Percentiles rank a stretch among this genome's conserved stretches.
Conservation (phyloP, 2,329 filamentous ascomycete species). For the Colletotrichum tropicale region DNA sequence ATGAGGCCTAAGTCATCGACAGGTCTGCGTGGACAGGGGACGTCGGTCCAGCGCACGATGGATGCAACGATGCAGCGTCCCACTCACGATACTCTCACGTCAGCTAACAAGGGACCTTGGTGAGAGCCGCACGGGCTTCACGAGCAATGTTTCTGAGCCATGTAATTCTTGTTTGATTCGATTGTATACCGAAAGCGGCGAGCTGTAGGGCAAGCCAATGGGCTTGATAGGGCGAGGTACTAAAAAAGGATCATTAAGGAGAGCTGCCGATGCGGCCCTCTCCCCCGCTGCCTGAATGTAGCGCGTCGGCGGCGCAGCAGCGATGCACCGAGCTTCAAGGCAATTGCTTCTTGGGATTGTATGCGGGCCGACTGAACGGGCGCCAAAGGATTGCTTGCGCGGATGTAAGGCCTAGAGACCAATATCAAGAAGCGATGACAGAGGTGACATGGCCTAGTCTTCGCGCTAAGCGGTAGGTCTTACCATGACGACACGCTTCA, state of each 20-base stretch:
- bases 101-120: neutral
- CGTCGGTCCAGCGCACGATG: neutral
- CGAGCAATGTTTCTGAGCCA: neutral
- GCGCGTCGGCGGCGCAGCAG: neutral
- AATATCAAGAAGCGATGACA: neutral
- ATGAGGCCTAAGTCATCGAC: neutral
- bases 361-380: neutral
- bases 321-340: neutral
- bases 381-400: no score
- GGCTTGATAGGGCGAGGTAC: neutral
- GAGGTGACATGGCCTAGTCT: neutral
- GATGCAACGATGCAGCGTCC: neutral
- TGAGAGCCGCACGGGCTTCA: neutral
- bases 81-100: constrained; percentile 3
- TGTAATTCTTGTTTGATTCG: neutral
- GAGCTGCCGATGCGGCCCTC: neutral
- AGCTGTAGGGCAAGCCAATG: neutral
- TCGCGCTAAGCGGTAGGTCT: constrained; percentile 9
- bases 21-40: neutral
- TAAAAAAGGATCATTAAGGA: neutral
- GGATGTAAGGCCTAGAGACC: neutral
- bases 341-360: neutral
- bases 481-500: neutral
- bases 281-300: neutral
- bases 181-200: neutral